A percentile compares a stretch with the other conserved stretches of the same genome.
phyloP scores from a whole-genome alignment of 2,329 filamentous ascomycete genomes.

The Paradendryphiella salina region DNA sequence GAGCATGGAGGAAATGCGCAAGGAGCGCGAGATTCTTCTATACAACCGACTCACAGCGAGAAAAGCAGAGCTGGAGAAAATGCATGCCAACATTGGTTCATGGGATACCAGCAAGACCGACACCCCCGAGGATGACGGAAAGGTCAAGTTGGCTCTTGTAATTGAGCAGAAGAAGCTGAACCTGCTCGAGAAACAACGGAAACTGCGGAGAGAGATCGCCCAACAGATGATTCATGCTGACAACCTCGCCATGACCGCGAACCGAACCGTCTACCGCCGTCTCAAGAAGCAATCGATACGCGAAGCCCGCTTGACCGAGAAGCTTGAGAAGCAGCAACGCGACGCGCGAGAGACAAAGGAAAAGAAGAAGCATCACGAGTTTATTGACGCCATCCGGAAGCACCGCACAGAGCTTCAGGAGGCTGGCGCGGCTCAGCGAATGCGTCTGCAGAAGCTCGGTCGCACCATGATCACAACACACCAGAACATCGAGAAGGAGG shows the following conservation, averaged over 20 bases:
- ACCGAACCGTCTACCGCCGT: conserved; percentile 84
- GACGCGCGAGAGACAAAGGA: conserved; percentile 94
- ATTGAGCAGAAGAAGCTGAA: conserved; percentile 94
- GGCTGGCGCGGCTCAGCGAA: conserved; percentile 67
- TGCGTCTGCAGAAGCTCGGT: conserved; percentile 81
- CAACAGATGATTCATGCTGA: conserved; percentile 94
- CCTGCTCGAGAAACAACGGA: conserved; percentile 84
- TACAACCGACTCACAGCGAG: conserved; percentile 89
- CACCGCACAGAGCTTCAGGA: conserved; percentile 79
- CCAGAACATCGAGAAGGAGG: conserved; percentile 97
- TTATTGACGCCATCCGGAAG: conserved; percentile 80
- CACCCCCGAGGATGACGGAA: conserved; percentile 71
- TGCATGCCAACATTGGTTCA: conserved; percentile 82
- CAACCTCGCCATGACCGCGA: conserved; percentile 95
- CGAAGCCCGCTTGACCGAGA: conserved; percentile 96
- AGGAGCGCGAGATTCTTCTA: conserved; percentile 83
- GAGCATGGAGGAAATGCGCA: conserved; percentile 62
- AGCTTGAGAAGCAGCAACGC: conserved; percentile 97
- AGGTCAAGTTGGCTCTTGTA: conserved; percentile 80
- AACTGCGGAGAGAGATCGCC: conserved; percentile 82
- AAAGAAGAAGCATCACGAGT: conserved; percentile 96
- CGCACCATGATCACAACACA: conserved; percentile 88
- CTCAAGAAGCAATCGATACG: conserved; percentile 97
- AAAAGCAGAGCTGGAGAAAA: conserved; percentile 78
- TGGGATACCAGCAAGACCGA: conserved; percentile 78